A percentile compares a stretch with the other conserved stretches of the same genome.
These are phyloP conservation scores for Tephrocybe sp. DNA, from an alignment of 768 basidiomycete species.

Conservation along the genomic window DNA sequence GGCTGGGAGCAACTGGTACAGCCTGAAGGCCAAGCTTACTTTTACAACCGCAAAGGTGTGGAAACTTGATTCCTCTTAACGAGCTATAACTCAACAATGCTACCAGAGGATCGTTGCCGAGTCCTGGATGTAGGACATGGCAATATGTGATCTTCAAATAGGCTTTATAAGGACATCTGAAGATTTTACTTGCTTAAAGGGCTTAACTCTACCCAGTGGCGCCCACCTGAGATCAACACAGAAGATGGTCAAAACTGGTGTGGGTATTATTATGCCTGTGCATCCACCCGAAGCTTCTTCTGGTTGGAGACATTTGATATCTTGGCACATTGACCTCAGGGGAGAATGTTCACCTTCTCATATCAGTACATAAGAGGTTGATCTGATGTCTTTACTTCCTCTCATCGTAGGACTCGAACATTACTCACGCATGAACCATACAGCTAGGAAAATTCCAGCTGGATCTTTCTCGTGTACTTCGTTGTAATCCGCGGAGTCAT, in stretches of 20 bases:
- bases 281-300: conserved; percentile 9
- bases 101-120: conserved; percentile 11
- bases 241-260: conserved; percentile 5
- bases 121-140: conserved; percentile 5
- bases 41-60: conserved; percentile 3
- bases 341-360: not conserved
- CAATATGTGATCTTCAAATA: not conserved
- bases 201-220: conserved; percentile 4
- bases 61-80: not conserved
- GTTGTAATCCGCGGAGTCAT: too few relatives aligned
- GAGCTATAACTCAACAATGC: not conserved
- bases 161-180: conserved; percentile 1
- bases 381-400: not conserved
- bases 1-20: conserved; percentile 14
- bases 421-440: conserved; percentile 4
- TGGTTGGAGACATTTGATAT: conserved; percentile 10
- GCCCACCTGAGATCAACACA: not conserved
- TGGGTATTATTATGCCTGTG: conserved; percentile 11
- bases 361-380: conserved; percentile 5
- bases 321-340: not conserved
- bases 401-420: not conserved
- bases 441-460: conserved; percentile 3
- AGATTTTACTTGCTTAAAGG: not conserved
- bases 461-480: too few relatives aligned
- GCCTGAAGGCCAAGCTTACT: conserved; percentile 10